Conservation (phyloP, 257 asterid species). For the Gardenia jasminoides region DNA sequence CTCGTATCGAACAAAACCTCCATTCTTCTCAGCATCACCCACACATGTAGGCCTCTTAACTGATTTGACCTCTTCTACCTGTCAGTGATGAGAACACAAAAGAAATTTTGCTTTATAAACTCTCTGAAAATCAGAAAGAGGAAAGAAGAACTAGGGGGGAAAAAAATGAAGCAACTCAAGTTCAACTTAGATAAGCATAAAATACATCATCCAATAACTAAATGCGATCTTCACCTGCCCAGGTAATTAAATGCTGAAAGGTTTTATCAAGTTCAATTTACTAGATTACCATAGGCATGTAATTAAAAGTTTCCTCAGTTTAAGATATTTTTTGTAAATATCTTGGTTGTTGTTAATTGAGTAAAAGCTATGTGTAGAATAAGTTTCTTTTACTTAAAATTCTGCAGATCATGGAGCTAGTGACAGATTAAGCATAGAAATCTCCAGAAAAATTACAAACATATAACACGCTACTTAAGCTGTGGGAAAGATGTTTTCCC, state of each 20-base stretch:
- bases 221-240: not conserved
- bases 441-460: not conserved
- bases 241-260: not conserved
- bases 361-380: not conserved
- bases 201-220: not conserved
- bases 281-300: not conserved
- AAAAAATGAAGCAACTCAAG: not conserved
- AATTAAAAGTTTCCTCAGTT: not conserved
- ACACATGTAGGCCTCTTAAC: constrained; percentile 68
- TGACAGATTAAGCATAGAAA: not conserved
- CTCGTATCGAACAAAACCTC: constrained; percentile 94
- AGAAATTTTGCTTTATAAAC: not conserved
- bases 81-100: constrained; percentile 18
- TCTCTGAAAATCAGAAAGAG: not conserved
- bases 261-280: not conserved
- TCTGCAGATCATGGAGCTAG: not conserved
- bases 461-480: not conserved
- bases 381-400: not conserved
- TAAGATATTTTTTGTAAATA: not conserved
- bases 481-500: not conserved
- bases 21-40: constrained; percentile 67
- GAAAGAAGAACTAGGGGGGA: not conserved
- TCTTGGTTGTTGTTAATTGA: not conserved
- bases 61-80: constrained; percentile 52
- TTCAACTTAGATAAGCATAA: not conserved